Evolutionary conservation across 164 flowering plant genomes (phyloP), one percentile per base, ranked within the genome.

Genomic region (Kalanchoe fedtschenkoi): DNA sequence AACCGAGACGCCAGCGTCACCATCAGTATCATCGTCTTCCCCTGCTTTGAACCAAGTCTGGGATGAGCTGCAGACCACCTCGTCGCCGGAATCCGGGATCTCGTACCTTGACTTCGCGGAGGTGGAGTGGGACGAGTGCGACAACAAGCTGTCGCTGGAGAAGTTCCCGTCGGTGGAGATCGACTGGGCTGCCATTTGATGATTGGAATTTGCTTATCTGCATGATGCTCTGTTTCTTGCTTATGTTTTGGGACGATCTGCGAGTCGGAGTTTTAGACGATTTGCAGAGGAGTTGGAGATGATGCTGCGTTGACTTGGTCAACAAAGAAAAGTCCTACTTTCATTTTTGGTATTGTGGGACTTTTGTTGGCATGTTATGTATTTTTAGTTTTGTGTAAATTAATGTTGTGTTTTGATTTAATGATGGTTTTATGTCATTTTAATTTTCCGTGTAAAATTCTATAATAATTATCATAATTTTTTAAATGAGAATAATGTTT

Each of bases 41-140:
- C 39, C 39, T 37, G 39, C 13, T 37, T 15, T 8, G 11, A 37
- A 2, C 11, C 32, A 51, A 3, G 32, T 6, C 5, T 70, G 66
- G 3, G 72, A 68, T 8, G 71, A 65, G n/a, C 67, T 67, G 0
- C 66, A 64, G 2, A 58, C 61, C 0, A 74, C 67, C 9, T 66
- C 75, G 35, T 78, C 85, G 3, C 82, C 82, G 1, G 78, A 74
- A 59, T 80, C 81, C 0, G 83, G 66, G 1, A 65, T 69, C 1
- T 55, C 76, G 0, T 79, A 74, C 66, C 54, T 75, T 63, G 80
- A 78, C 55, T 81, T 83, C 72, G 44, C 71, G 0, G 78, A 75
- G 33, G 61, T 74, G 0, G 19, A 38, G 7, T 76, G 78, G 67
- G 79, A 73, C 3, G 82, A 79, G 13, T 57, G 59, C 0, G 81